Conservation (phyloP, 305 asterid species). For the Caryopteris hybrid region DNA sequence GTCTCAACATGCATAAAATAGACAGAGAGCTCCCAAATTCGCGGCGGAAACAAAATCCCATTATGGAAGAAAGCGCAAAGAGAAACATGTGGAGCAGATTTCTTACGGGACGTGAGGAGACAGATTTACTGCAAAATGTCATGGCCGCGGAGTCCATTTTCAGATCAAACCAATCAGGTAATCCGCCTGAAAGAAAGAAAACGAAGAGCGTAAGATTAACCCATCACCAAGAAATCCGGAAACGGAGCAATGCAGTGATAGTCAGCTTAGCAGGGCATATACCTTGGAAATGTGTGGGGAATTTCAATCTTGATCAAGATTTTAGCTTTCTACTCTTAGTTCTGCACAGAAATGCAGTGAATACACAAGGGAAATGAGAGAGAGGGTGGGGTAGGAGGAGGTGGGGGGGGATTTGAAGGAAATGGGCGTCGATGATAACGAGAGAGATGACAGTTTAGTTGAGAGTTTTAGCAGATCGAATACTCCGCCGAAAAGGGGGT, state of each 20-base stretch:
- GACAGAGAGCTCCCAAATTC: too few species aligned
- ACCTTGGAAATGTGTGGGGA: slow-evolving; percentile 27
- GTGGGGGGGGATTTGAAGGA: slow-evolving; percentile 34
- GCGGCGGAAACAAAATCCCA: not conserved
- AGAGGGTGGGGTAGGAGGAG: not conserved
- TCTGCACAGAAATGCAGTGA: not conserved
- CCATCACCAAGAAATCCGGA: not conserved
- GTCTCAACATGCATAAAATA: not conserved
- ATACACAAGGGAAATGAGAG: not conserved
- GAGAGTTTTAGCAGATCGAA: slow-evolving; percentile 24
- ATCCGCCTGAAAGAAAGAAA: slow-evolving; percentile 18
- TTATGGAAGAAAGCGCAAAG: not conserved
- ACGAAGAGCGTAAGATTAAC: slow-evolving; percentile 5
- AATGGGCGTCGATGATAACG: slow-evolving; percentile 63
- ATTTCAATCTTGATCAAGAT: slow-evolving; percentile 3
- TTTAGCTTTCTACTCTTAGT: not conserved
- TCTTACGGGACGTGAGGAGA: slow-evolving; percentile 66
- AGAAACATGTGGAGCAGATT: not conserved
- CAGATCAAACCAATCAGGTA: slow-evolving; percentile 30
- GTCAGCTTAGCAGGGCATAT: slow-evolving; percentile 8
- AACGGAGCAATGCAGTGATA: not conserved
- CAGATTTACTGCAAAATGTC: slow-evolving; percentile 61
- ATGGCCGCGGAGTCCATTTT: slow-evolving; percentile 70
- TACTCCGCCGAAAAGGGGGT: slow-evolving; percentile 43
- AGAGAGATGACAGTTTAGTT: slow-evolving; percentile 26